phyloP scores from a whole-genome alignment of 108 stramenopile species.

The Poteriospumella lacustris region DNA sequence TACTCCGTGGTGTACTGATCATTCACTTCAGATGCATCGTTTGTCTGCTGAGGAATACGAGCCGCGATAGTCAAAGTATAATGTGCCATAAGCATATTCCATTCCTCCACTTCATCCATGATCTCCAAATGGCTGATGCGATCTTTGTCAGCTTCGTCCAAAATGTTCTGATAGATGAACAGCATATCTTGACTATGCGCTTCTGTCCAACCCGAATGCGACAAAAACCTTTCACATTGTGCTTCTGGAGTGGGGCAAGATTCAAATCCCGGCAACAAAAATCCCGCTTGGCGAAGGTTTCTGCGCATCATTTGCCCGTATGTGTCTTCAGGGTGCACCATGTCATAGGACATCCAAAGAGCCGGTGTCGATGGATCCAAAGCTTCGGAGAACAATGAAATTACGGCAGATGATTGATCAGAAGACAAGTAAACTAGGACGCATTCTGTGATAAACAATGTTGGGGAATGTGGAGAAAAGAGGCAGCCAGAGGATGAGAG shows the following conservation, averaged over 20 bases:
- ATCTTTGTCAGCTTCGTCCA: not conserved
- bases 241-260: not conserved
- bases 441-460: constrained; percentile 13
- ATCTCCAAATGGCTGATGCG: not conserved
- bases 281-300: not conserved
- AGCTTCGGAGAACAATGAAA: not conserved
- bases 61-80: constrained; percentile 16
- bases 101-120: constrained; percentile 32
- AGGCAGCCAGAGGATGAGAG: no score
- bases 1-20: no score
- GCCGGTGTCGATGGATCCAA: not conserved
- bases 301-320: constrained; percentile 20
- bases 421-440: not conserved
- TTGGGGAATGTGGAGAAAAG: no score
- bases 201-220: not conserved
- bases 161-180: not conserved
- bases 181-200: not conserved
- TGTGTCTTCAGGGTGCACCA: constrained; percentile 3
- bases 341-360: constrained; percentile 29
- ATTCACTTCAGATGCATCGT: no score
- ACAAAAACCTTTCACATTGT: not conserved
- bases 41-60: no score
- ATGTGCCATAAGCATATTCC: constrained; percentile 26
- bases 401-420: no score
- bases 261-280: not conserved